Conservation (phyloP, 495 filamentous ascomycete genomes). For the Achaetomiella virescens region DNA sequence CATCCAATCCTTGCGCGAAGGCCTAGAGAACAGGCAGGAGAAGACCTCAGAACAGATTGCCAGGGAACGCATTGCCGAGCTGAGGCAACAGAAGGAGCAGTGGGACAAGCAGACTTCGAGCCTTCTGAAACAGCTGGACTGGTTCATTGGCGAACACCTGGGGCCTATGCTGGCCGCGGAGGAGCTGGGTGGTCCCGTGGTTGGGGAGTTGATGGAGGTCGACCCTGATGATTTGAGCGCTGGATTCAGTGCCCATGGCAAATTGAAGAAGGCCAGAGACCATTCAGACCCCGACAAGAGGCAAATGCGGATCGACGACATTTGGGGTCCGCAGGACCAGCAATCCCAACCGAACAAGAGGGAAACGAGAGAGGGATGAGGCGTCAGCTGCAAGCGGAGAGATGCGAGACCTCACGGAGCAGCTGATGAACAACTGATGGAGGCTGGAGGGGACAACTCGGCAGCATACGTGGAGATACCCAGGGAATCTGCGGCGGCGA, state of each 20-base stretch:
- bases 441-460: constrained; percentile 49
- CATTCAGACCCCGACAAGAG: constrained; percentile 41
- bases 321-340: constrained; percentile 49
- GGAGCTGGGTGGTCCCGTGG: constrained; percentile 77
- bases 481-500: constrained; percentile 72
- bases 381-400: constrained; percentile 59
- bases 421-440: constrained; percentile 55
- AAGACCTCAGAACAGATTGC: constrained; percentile 52
- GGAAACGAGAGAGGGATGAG: constrained; percentile 44
- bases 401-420: constrained; percentile 60
- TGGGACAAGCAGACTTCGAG: constrained; percentile 51
- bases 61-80: constrained; percentile 49
- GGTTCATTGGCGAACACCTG: constrained; percentile 68
- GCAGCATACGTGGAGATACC: constrained; percentile 61
- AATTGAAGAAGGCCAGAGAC: constrained; percentile 55
- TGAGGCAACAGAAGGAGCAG: constrained; percentile 50
- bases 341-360: constrained; percentile 22
- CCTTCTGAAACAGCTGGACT: constrained; percentile 56
- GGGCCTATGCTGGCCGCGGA: constrained; percentile 80
- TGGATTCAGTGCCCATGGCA: constrained; percentile 68
- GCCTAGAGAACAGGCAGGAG: constrained; percentile 50
- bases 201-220: constrained; percentile 65
- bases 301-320: constrained; percentile 69
- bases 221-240: constrained; percentile 51
- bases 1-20: constrained; percentile 47